Conservation (phyloP, 1,284 basidiomycete species). For the Caloboletus inedulis region DNA sequence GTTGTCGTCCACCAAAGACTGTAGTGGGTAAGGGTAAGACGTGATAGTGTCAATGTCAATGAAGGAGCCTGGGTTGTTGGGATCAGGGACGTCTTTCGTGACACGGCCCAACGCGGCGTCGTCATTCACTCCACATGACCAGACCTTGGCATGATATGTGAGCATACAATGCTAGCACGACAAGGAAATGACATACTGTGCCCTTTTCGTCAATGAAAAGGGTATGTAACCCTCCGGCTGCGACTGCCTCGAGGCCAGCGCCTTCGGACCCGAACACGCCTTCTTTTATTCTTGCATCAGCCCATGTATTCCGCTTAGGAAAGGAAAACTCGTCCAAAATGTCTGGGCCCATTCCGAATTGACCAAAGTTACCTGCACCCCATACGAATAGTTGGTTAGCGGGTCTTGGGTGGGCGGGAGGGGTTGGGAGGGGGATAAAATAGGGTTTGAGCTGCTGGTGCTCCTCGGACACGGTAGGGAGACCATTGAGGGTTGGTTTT, state of each 20-base stretch:
- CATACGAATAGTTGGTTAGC: slow-evolving; percentile 73
- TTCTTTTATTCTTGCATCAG: slow-evolving; percentile 57
- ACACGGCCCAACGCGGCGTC: slow-evolving; percentile 87
- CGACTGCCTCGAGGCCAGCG: slow-evolving; percentile 73
- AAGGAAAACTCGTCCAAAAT: slow-evolving; percentile 65
- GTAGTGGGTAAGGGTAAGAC: slow-evolving; percentile 69
- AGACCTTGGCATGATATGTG: slow-evolving; percentile 48
- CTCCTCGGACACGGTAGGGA: slow-evolving; percentile 34
- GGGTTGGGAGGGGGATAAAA: slow-evolving; percentile 58
- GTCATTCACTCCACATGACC: slow-evolving; percentile 91
- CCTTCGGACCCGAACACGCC: slow-evolving; percentile 67
- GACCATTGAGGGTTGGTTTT: slow-evolving; percentile 36
- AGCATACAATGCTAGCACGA: slow-evolving; percentile 4
- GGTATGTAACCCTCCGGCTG: slow-evolving; percentile 82
- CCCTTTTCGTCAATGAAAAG: slow-evolving; percentile 83
- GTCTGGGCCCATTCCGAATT: slow-evolving; percentile 81
- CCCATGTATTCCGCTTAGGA: slow-evolving; percentile 67
- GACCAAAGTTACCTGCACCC: slow-evolving; percentile 86
- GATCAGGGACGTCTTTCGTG: slow-evolving; percentile 70
- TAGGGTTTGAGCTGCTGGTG: slow-evolving; percentile 47
- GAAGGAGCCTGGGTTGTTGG: slow-evolving; percentile 53
- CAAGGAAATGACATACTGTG: slow-evolving; percentile 51
- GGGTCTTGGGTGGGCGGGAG: slow-evolving; percentile 51
- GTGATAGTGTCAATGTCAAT: slow-evolving; percentile 80
- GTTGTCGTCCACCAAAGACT: slow-evolving; percentile 65